Conservation (phyloP, 306 rosid species). For the Clitoria ternatea region DNA sequence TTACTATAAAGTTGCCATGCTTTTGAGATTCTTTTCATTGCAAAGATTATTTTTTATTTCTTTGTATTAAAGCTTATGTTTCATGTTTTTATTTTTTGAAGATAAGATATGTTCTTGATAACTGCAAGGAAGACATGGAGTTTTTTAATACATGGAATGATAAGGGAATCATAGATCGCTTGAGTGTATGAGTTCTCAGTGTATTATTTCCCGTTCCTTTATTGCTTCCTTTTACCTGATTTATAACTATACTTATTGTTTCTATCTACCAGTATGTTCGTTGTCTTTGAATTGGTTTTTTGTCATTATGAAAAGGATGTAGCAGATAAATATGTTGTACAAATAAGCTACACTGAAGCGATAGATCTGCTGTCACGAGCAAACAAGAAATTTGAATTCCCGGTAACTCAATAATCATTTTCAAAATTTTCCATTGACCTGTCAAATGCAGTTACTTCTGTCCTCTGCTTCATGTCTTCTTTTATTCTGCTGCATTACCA, state of each 20-base stretch:
- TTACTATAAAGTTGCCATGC: constrained; percentile 21
- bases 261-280: constrained; percentile 2
- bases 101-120: constrained; percentile 77
- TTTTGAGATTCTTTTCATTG: constrained; percentile 20
- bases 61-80: background rate
- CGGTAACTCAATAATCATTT: constrained; percentile 41
- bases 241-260: background rate
- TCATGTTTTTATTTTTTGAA: constrained; percentile 34
- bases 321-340: constrained; percentile 69
- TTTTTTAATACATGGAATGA: constrained; percentile 92
- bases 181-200: constrained; percentile 75
- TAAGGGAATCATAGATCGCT: constrained; percentile 81
- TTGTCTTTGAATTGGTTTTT: constrained; percentile 8
- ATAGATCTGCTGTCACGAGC: constrained; percentile 72
- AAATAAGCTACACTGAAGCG: constrained; percentile 88
- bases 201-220: too few species aligned
- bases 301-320: constrained; percentile 57
- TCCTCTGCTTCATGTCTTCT: background rate
- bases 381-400: constrained; percentile 89
- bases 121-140: constrained; percentile 97
- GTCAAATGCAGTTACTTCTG: background rate
- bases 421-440: background rate
- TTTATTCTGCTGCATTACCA: background rate
- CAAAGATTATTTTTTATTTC: background rate
- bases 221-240: constrained; percentile 18